These are phyloP conservation scores for Alternaria triticina DNA, from an alignment of 2,329 filamentous ascomycete genomes.

Conservation along the genomic window DNA sequence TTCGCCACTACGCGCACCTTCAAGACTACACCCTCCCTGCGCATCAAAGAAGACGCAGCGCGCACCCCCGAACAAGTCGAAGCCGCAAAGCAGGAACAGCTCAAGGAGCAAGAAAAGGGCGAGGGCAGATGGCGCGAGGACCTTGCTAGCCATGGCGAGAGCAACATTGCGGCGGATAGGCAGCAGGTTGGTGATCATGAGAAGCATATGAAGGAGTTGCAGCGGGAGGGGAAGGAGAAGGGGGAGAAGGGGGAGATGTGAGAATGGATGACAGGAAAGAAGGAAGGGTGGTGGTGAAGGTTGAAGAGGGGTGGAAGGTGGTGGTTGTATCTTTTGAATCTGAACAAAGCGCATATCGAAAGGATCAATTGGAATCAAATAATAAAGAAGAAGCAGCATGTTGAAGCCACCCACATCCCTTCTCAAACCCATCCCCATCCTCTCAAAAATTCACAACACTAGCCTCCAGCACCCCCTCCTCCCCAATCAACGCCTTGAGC, in stretches of 20 bases:
- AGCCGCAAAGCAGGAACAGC: constrained; percentile 52
- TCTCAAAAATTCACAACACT: constrained; percentile 55
- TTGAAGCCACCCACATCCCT: background rate
- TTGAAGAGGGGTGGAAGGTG: too few species aligned
- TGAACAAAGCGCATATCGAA: background rate
- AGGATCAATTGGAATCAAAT: accelerated
- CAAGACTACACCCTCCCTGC: constrained; percentile 35
- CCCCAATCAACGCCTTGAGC: constrained; percentile 55
- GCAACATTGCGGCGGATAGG: constrained; percentile 51
- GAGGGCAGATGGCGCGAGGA: constrained; percentile 53
- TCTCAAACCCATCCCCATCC: background rate
- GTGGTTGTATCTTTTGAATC: background rate
- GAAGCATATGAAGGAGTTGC: constrained; percentile 53
- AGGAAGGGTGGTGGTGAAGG: too few species aligned
- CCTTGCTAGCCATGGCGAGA: constrained; percentile 51
- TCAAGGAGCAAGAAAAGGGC: constrained; percentile 52
- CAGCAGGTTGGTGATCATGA: constrained; percentile 52
- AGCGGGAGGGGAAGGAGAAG: constrained; percentile 52
- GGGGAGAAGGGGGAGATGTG: constrained; percentile 47
- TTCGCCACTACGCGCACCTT: constrained; percentile 31
- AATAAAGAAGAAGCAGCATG: background rate
- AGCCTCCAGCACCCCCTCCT: constrained; percentile 60
- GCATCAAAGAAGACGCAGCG: constrained; percentile 51
- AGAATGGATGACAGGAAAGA: background rate
- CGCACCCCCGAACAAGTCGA: constrained; percentile 51